Evolutionary conservation across 2,329 filamentous ascomycete species (phyloP).

Genomic region (Domatiomyces globalis): DNA sequence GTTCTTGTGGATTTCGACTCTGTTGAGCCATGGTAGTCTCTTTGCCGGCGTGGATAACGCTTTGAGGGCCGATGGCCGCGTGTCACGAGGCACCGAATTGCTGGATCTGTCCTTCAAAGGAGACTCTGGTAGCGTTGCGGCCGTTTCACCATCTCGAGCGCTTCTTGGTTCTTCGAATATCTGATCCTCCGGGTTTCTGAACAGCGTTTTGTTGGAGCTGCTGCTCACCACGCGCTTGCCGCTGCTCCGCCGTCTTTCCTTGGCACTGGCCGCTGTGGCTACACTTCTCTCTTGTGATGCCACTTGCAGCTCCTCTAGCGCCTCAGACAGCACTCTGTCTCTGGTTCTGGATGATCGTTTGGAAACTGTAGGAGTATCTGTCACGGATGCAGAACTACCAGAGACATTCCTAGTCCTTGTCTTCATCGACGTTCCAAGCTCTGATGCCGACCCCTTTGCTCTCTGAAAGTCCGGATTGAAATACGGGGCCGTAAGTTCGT

Average conservation of each 20-base stretch:
- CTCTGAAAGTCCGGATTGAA: conserved; percentile 30
- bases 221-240: conserved; percentile 23
- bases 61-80: conserved; percentile 30
- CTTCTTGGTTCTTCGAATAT: conserved; percentile 74
- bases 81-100: conserved; percentile 43
- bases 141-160: neutral
- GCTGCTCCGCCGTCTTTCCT: conserved; percentile 9
- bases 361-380: neutral
- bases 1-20: conserved; percentile 69
- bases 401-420: neutral
- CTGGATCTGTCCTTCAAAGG: conserved; percentile 46
- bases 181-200: conserved; percentile 45
- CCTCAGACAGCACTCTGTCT: neutral
- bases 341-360: neutral
- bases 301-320: neutral
- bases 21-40: conserved; percentile 27
- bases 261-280: conserved; percentile 1
- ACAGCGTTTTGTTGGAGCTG: conserved; percentile 36
- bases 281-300: neutral
- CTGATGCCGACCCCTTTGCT: conserved; percentile 16
- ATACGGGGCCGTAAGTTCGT: conserved; percentile 35
- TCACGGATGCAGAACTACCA: neutral
- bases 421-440: neutral
- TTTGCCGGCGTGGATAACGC: conserved; percentile 22
- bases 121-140: conserved; percentile 20